phyloP scores from a whole-genome alignment of 2,329 filamentous ascomycete species.

The Colletotrichum echinochloae region DNA sequence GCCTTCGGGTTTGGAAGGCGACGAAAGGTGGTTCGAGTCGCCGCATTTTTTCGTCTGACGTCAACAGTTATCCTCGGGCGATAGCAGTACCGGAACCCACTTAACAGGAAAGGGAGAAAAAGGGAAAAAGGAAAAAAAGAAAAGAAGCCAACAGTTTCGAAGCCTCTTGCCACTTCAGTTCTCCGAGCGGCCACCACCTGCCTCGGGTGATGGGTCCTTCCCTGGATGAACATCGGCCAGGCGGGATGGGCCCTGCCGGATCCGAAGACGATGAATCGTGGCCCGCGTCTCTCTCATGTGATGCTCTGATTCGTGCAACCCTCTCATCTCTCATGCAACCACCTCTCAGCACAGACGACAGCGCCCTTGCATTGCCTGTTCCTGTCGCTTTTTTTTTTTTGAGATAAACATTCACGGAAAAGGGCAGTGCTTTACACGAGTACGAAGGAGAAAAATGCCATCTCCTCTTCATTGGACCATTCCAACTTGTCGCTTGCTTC shows the following conservation, averaged over 20 bases:
- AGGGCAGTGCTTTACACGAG: slow-evolving; percentile 3
- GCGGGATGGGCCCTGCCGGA: slow-evolving; percentile 29
- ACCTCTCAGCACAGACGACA: neutral
- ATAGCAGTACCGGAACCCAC: neutral
- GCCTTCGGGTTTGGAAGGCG: slow-evolving; percentile 8
- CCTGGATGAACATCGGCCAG: slow-evolving; percentile 16
- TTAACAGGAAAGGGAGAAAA: too few species aligned
- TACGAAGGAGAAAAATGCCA: neutral
- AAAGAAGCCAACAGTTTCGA: neutral
- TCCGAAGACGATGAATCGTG: slow-evolving; percentile 31
- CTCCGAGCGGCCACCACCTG: slow-evolving; percentile 27
- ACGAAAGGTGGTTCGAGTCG: slow-evolving; percentile 15
- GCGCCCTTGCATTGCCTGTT: neutral
- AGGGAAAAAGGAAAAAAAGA: too few species aligned
- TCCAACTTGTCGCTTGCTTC: neutral
- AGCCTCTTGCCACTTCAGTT: slow-evolving; percentile 10
- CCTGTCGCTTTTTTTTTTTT: neutral
- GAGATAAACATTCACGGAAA: neutral
- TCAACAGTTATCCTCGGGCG: slow-evolving; percentile 24
- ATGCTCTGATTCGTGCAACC: slow-evolving; percentile 19
- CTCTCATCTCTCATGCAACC: neutral
- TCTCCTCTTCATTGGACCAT: neutral
- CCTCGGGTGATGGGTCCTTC: slow-evolving; percentile 24
- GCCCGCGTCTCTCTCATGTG: neutral
- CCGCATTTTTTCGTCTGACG: slow-evolving; percentile 38